Conservation (phyloP, 805 yeast species). For the Lachancea mirantina region DNA sequence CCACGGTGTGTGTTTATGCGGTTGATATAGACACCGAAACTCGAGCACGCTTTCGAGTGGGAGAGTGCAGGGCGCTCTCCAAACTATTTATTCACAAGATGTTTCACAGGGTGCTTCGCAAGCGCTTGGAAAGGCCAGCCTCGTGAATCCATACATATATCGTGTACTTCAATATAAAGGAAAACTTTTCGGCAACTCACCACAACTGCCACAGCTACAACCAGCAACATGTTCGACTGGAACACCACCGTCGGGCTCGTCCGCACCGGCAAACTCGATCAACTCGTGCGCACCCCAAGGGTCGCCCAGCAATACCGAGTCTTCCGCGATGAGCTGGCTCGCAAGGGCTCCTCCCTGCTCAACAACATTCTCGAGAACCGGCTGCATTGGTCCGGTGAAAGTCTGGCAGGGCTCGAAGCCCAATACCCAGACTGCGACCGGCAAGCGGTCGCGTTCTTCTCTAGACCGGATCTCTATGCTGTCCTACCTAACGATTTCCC, state of each 20-base stretch:
- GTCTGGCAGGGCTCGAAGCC: slow-evolving; percentile 18
- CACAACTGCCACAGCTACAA: background rate
- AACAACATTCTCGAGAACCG: slow-evolving; percentile 42
- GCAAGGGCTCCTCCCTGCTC: slow-evolving; percentile 36
- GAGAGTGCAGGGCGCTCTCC: background rate
- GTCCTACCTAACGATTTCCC: slow-evolving; percentile 58
- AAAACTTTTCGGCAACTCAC: background rate
- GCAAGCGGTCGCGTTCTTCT: slow-evolving; percentile 21
- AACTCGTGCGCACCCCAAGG: slow-evolving; percentile 42
- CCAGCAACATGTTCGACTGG: slow-evolving; percentile 6
- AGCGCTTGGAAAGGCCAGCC: too few relatives aligned
- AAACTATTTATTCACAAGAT: background rate
- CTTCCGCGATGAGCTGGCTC: slow-evolving; percentile 38
- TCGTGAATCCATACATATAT: background rate
- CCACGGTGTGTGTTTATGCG: slow-evolving; percentile 17
- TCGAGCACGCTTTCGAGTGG: background rate
- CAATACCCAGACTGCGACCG: slow-evolving; percentile 17
- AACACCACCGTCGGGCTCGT: slow-evolving; percentile 18
- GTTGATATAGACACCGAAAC: slow-evolving; percentile 2
- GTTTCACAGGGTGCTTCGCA: background rate
- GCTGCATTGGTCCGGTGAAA: slow-evolving; percentile 43
- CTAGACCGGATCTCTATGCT: slow-evolving; percentile 29
- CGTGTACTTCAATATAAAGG: slow-evolving; percentile 1
- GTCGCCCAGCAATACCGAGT: slow-evolving; percentile 38
- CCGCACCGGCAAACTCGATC: slow-evolving; percentile 36